Conservation (phyloP, 345 rosid genomes). For the Stellera chamaejasme region DNA sequence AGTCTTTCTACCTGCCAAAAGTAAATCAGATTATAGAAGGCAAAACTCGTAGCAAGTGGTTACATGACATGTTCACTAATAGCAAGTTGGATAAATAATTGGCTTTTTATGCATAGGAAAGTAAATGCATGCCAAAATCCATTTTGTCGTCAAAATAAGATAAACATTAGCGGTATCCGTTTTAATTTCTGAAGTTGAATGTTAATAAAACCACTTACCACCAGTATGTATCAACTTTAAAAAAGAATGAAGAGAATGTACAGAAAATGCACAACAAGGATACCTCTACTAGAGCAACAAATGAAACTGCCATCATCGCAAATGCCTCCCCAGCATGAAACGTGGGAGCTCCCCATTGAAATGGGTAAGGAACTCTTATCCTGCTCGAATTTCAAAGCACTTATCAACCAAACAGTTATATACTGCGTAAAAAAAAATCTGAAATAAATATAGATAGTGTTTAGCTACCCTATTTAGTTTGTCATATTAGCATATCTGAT, state of each 20-base stretch:
- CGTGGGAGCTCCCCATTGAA: conserved; percentile 98
- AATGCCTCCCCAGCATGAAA: conserved; percentile 96
- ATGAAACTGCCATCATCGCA: conserved; percentile 93
- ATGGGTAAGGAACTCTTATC: conserved; percentile 96
- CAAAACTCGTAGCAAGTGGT: neutral
- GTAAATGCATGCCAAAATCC: too few species aligned
- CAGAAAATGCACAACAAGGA: neutral
- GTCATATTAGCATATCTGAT: neutral
- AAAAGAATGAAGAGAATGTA: neutral
- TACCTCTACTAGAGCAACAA: conserved; percentile 91
- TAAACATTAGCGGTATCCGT: too few species aligned
- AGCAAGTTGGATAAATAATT: too few species aligned
- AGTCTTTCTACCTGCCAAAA: conserved; percentile 1
- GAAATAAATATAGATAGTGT: neutral
- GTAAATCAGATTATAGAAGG: neutral
- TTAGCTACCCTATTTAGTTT: neutral
- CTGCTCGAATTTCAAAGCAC: conserved; percentile 24
- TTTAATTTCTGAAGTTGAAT: too few species aligned
- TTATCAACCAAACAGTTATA: neutral
- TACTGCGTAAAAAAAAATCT: neutral
- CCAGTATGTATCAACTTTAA: too few species aligned
- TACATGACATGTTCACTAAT: too few species aligned
- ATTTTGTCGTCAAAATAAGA: too few species aligned
- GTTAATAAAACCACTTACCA: too few species aligned
- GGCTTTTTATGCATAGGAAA: too few species aligned